Evolutionary conservation across 768 basidiomycete species (phyloP).

Genomic region (Pholiota molesta): DNA sequence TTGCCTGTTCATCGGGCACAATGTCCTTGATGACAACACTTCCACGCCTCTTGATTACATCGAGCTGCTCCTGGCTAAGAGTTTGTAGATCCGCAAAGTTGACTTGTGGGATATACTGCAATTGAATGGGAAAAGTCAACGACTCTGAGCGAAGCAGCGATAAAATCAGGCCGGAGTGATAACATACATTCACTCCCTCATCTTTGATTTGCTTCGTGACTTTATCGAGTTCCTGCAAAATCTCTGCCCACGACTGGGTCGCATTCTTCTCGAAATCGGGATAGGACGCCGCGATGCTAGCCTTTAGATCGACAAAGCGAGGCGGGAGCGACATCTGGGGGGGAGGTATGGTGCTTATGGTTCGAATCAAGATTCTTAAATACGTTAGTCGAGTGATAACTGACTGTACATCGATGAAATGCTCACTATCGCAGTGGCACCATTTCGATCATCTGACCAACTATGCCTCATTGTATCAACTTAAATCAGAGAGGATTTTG

Average conservation of each 20-base stretch:
- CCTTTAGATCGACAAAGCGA: conserved; percentile 61
- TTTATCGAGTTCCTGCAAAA: conserved; percentile 54
- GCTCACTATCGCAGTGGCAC: no score
- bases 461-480: no score
- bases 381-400: no score
- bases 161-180: not conserved
- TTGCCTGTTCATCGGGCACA: conserved; percentile 57
- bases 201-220: conserved; percentile 47
- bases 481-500: no score
- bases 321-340: conserved; percentile 34
- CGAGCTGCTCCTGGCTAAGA: conserved; percentile 47
- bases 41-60: conserved; percentile 57
- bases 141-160: not conserved
- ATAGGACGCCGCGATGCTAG: conserved; percentile 52
- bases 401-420: no score
- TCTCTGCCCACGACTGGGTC: conserved; percentile 59
- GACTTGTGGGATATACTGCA: conserved; percentile 64
- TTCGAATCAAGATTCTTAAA: no score
- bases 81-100: conserved; percentile 56
- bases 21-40: conserved; percentile 64
- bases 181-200: conserved; percentile 52
- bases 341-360: no score
- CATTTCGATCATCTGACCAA: no score
- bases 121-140: not conserved
- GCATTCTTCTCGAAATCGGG: conserved; percentile 53